Conservation (phyloP, 371 early-diverging fungal genomes). For the Saksenaea oblongispora region DNA sequence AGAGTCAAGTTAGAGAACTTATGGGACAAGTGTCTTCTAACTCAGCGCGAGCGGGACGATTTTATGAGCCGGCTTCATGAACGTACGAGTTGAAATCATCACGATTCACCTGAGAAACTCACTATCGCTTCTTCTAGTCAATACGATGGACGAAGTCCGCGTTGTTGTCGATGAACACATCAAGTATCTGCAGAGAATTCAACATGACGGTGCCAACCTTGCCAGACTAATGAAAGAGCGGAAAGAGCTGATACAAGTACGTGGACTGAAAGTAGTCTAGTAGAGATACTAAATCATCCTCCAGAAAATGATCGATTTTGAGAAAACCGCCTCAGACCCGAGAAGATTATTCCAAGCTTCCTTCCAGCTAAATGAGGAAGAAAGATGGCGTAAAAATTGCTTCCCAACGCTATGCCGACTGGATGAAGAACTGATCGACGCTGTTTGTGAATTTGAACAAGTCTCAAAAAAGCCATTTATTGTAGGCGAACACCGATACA, state of each 20-base stretch:
- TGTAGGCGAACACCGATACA: constrained; percentile 51
- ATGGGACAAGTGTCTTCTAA: constrained; percentile 51
- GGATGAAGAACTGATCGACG: constrained; percentile 67
- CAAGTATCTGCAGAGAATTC: constrained; percentile 43
- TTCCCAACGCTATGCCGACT: constrained; percentile 79
- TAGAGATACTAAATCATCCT: background rate
- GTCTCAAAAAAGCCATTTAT: constrained; percentile 57
- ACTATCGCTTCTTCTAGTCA: constrained; percentile 33
- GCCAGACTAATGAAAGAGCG: constrained; percentile 59
- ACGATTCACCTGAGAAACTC: no score
- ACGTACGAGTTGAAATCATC: background rate
- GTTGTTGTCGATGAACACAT: constrained; percentile 38
- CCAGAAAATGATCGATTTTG: constrained; percentile 83
- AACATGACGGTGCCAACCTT: constrained; percentile 39
- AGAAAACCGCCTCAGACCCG: constrained; percentile 86
- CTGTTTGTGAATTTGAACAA: constrained; percentile 55
- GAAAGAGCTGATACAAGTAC: constrained; percentile 60
- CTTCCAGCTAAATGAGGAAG: constrained; percentile 85
- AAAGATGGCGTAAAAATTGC: constrained; percentile 84
- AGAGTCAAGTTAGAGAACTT: constrained; percentile 32
- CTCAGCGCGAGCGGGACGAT: constrained; percentile 45
- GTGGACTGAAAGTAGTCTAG: background rate
- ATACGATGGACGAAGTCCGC: constrained; percentile 36
- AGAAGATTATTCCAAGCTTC: constrained; percentile 78
- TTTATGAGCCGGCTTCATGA: constrained; percentile 45